Percentiles rank a stretch among this genome's conserved stretches.
Evolutionary conservation across 225 moss, liverwort and hornwort genomes (phyloP).

Genomic region (Sphagnum contortum): DNA sequence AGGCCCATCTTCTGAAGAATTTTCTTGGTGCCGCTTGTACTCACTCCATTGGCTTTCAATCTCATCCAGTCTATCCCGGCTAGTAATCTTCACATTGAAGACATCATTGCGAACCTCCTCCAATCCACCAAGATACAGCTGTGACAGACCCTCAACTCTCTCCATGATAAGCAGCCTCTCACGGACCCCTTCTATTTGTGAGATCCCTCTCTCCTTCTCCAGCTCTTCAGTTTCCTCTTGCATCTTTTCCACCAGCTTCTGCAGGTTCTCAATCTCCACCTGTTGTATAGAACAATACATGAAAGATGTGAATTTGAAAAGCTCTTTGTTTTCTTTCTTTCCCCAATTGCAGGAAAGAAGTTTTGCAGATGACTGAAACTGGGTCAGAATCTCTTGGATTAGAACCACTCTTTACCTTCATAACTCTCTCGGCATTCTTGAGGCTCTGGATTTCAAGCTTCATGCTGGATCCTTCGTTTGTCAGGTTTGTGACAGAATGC

Average conservation of each 20-base stretch:
- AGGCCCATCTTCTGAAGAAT: slow-evolving; percentile 10
- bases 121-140: slow-evolving; percentile 73
- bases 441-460: slow-evolving; percentile 40
- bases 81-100: slow-evolving; percentile 60
- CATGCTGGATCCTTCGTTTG: slow-evolving; percentile 40
- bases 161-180: slow-evolving; percentile 87
- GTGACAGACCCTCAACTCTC: slow-evolving; percentile 74
- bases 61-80: slow-evolving; percentile 59
- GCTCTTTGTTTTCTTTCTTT: too few relatives aligned
- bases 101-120: slow-evolving; percentile 87
- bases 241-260: slow-evolving; percentile 44
- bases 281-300: not conserved
- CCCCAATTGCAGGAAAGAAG: too few relatives aligned
- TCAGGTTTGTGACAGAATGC: slow-evolving; percentile 32
- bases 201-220: slow-evolving; percentile 37
- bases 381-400: too few relatives aligned
- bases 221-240: slow-evolving; percentile 41
- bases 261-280: slow-evolving; percentile 45
- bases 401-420: slow-evolving; percentile 3
- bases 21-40: slow-evolving; percentile 44
- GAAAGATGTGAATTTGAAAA: too few relatives aligned
- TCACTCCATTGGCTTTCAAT: slow-evolving; percentile 57
- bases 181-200: slow-evolving; percentile 49
- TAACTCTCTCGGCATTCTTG: slow-evolving; percentile 36
- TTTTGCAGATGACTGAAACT: too few relatives aligned